Percentiles rank a stretch among this genome's conserved stretches.
Evolutionary conservation across 208 protist genomes (phyloP).

Genomic region (Trypanosoma scelopori): DNA sequence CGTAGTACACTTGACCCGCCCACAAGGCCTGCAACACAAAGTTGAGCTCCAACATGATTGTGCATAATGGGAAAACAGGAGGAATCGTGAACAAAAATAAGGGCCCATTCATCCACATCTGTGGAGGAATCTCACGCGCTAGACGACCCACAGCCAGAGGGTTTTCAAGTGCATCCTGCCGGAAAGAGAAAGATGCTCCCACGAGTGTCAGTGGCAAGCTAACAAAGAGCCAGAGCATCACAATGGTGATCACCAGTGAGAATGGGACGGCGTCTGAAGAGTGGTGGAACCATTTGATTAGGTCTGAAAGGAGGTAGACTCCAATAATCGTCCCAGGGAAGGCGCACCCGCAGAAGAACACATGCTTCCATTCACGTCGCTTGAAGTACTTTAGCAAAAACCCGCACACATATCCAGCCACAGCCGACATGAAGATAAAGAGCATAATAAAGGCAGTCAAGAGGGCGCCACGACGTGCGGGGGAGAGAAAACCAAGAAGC

Average conservation of each 20-base stretch:
- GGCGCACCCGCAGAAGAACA: slow-evolving; percentile 69
- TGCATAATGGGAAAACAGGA: slow-evolving; percentile 95
- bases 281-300: slow-evolving; percentile 59
- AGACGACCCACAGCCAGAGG: slow-evolving; percentile 94
- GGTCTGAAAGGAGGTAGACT: slow-evolving; percentile 65
- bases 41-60: slow-evolving; percentile 98
- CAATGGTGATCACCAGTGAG: slow-evolving; percentile 47
- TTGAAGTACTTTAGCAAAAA: slow-evolving; percentile 90
- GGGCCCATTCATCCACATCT: slow-evolving; percentile 67
- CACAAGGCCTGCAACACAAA: slow-evolving; percentile 97
- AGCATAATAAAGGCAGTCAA: slow-evolving; percentile 80
- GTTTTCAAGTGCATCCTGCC: slow-evolving; percentile 70
- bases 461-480: slow-evolving; percentile 93
- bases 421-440: slow-evolving; percentile 74
- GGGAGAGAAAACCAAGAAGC: slow-evolving; percentile 95
- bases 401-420: slow-evolving; percentile 93
- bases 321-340: slow-evolving; percentile 65
- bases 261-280: slow-evolving; percentile 72
- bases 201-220: slow-evolving; percentile 96
- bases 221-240: slow-evolving; percentile 89
- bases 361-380: slow-evolving; percentile 90
- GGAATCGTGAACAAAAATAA: slow-evolving; percentile 55
- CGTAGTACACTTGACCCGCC: slow-evolving; percentile 97
- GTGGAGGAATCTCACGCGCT: slow-evolving; percentile 94
- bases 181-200: slow-evolving; percentile 95